A percentile compares a stretch with the other conserved stretches of the same genome.
These are phyloP conservation scores for Suhomyces prunicola DNA, from an alignment of 805 yeast species.

Conservation along the genomic window DNA sequence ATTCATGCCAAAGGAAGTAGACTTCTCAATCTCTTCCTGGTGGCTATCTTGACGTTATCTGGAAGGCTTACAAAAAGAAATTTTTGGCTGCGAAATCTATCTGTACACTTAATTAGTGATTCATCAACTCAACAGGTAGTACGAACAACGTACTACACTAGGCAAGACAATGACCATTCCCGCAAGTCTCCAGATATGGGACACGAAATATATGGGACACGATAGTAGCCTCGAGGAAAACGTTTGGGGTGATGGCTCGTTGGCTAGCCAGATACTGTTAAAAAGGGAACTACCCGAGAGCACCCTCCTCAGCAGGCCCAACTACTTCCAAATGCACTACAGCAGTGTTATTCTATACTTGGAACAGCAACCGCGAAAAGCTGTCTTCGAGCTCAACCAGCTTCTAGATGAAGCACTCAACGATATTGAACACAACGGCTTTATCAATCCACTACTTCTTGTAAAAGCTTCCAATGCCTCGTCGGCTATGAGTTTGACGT, in stretches of 20 bases:
- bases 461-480: neutral
- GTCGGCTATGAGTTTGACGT: neutral
- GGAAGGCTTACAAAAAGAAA: neutral
- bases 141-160: no score
- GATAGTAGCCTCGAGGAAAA: neutral
- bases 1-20: no score
- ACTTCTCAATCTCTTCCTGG: no score
- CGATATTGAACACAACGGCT: neutral
- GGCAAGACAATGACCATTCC: neutral
- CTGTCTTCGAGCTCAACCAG: neutral
- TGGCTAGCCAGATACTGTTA: neutral
- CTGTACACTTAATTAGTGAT: neutral
- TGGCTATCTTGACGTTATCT: no score
- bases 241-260: neutral
- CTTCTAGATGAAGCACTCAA: neutral
- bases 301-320: neutral
- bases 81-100: neutral
- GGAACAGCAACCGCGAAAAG: neutral
- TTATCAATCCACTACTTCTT: neutral
- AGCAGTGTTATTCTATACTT: neutral
- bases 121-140: no score
- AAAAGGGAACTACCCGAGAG: neutral
- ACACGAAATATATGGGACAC: neutral
- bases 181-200: neutral
- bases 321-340: neutral